A percentile compares a stretch with the other conserved stretches of the same genome.
phyloP scores from a whole-genome alignment of 495 filamentous ascomycete genomes.

The Aspergillus bridgeri region DNA sequence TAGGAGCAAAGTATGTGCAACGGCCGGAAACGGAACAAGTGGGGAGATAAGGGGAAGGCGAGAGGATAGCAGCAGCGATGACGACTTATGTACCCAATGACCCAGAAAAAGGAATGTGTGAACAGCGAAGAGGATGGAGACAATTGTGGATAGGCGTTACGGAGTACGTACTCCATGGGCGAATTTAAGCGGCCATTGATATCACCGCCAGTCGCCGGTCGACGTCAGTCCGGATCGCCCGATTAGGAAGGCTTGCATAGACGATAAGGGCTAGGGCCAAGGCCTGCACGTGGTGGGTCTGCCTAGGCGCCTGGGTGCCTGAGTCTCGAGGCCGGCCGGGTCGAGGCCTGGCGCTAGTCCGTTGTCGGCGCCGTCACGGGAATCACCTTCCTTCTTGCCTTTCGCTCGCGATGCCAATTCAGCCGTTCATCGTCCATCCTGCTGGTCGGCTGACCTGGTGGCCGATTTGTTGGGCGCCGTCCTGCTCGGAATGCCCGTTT shows the following conservation, averaged over 20 bases:
- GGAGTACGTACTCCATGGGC: neutral
- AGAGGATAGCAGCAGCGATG: neutral
- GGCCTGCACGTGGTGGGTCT: constrained; percentile 19
- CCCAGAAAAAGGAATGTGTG: neutral
- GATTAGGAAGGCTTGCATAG: constrained; percentile 13
- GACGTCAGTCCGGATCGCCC: constrained; percentile 27
- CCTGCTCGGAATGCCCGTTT: constrained; percentile 7
- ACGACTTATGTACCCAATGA: constrained; percentile 3
- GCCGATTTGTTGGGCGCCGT: constrained; percentile 1
- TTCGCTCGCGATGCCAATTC: neutral
- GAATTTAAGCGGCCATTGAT: constrained; percentile 7
- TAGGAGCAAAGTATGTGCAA: constrained; percentile 2
- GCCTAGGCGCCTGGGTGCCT: neutral
- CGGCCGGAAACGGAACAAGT: constrained; percentile 5
- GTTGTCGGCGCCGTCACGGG: constrained; percentile 9
- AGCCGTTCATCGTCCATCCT: constrained; percentile 5
- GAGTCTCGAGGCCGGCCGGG: neutral
- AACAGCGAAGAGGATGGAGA: constrained; percentile 1
- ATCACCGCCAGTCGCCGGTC: constrained; percentile 21
- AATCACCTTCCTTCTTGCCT: neutral
- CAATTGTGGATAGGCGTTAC: constrained; percentile 3
- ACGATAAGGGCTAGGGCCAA: constrained; percentile 28
- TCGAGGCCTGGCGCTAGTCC: constrained; percentile 12
- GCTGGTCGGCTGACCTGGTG: constrained; percentile 13
- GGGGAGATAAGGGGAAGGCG: constrained; percentile 1